Evolutionary conservation across 2,329 filamentous ascomycete species (phyloP), one percentile per base, ranked within the genome.

Genomic region (Curvularia lunata): DNA sequence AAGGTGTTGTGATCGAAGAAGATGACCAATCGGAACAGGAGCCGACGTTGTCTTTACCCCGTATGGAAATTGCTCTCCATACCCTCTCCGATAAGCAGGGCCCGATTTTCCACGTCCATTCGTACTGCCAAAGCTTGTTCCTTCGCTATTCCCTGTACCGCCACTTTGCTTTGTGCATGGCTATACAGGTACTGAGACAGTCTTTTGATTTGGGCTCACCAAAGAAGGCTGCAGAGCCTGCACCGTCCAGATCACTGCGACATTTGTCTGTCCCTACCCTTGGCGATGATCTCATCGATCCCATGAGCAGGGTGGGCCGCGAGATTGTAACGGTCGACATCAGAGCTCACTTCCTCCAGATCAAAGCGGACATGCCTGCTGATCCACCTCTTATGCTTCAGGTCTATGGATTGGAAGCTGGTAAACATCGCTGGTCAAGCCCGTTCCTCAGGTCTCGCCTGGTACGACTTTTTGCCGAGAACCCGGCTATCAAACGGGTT

Each of bases 301-400:
- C 69, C 13, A 56, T 60, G 8, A 68, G 62, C 13, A 61, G 65
- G 1, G 68, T 68, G 42, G 75, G 61, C 27, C 74, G 75, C 28
- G 94, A 99, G 73, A 82, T 97, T 13, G 79, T 96, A 12, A 90
- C 91, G 1, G 77, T 97, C 18, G 94, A 98, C 72, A 81, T 96
- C 67, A 95, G 91, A 75, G 88, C 90, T 5, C 86, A 87, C 1
- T 84, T 97, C 32, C 79, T 98, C 19, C 94, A 98, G 72, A 77
- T 98, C 65, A 98, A 98, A 77, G 91, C 90, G 5, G 88, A 88
- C 43, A 88, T 98, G 86, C 94, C 95, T 1, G 83, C 88, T 18
- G 93, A 98, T 68, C 96, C 95, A n/a, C 86, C 88, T 0, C 82
- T 98, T 76, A 93, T 99, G 91, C 70, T 98, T 2, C 94, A 97